Base-by-base conservation (phyloP, 768 basidiomycete genomes). In the Pilatotrama ljubarskyi region DNA sequence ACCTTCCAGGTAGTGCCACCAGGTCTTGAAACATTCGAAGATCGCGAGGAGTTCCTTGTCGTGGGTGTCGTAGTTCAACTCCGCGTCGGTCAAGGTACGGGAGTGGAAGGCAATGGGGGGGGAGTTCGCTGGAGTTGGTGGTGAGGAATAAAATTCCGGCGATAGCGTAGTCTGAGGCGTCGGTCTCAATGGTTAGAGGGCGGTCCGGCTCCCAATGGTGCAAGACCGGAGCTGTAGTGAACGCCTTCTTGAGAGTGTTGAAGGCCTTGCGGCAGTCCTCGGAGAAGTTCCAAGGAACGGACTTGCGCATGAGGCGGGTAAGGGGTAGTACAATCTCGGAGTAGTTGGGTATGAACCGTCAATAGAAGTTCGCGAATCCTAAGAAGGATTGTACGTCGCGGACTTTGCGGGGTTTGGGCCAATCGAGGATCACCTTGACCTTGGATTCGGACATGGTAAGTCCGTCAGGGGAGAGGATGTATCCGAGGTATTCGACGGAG, bases 21-120 rank as follows among this genome's bases (percentile, higher is more conserved):
- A 73, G 13, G 64, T 29, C 13, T 52, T 40, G 49, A 77, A 72
- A 0, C 70, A 62, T 3, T 71, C 64, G 7, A 83, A 67, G 46
- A 84, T 75, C 1, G 78, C 78, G 0, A 83, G 70, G 14, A 83
- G 67, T 69, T 84, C 82, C 62, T 80, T 78, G 58, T 85, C 76
- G 58, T 82, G 74, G 18, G 80, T 76, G 14, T 80, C 69, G 59
- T 84, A 84, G 64, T 83, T 84, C 1, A 67, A 26, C 63, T 85
- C 76, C 0, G 76, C 66, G 0, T 66, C 44, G 22, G 22, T 58
- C 6, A 77, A 43, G 13, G 48, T 68, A 5, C 68, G 59, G 5
- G 74, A 76, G 47, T 64, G 63, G 61, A 69, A 79, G 0, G 67
- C 70, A 18, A 77, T 53, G 1, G 75, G 73, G 38, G 72, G 74